Evolutionary conservation across 2,329 filamentous ascomycete genomes (phyloP).

Genomic region (Penicillium sp.): DNA sequence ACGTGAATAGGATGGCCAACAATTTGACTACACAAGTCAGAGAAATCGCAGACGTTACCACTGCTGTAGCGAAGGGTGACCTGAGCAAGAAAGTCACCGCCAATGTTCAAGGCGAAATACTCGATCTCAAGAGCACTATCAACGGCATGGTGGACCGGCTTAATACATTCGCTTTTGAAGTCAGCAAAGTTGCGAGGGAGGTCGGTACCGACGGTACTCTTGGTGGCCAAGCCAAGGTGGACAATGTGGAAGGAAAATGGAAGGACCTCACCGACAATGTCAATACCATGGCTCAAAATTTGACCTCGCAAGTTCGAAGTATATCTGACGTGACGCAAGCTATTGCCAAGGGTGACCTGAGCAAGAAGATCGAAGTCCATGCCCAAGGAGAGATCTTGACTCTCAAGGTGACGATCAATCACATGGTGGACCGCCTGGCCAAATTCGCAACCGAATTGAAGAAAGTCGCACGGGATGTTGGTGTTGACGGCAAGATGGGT

Average conservation of each 20-base stretch:
- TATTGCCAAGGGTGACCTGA: conserved; percentile 94
- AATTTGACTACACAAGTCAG: conserved; percentile 97
- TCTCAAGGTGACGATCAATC: conserved; percentile 95
- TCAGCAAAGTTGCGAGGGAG: conserved; percentile 68
- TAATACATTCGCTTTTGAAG: conserved; percentile 68
- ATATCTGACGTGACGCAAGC: conserved; percentile 94
- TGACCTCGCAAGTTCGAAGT: conserved; percentile 75
- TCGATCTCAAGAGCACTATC: conserved; percentile 90
- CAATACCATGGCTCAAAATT: conserved; percentile 69
- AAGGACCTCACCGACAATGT: conserved; percentile 70
- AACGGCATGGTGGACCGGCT: conserved; percentile 71
- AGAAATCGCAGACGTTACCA: conserved; percentile 96
- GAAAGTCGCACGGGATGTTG: conserved; percentile 92
- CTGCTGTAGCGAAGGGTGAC: conserved; percentile 91
- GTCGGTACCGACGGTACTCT: conserved; percentile 68
- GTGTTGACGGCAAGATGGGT: conserved; percentile 97
- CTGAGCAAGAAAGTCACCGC: conserved; percentile 95
- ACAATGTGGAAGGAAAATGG: conserved; percentile 70
- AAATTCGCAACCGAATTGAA: conserved; percentile 97
- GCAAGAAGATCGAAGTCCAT: conserved; percentile 92
- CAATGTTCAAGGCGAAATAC: conserved; percentile 90
- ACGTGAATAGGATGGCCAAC: conserved; percentile 98
- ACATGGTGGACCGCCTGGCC: conserved; percentile 95
- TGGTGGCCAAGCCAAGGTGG: conserved; percentile 67
- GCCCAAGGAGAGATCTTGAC: conserved; percentile 94